phyloP scores from a whole-genome alignment of 2,329 filamentous ascomycete genomes.

The Grosmannia serpens region DNA sequence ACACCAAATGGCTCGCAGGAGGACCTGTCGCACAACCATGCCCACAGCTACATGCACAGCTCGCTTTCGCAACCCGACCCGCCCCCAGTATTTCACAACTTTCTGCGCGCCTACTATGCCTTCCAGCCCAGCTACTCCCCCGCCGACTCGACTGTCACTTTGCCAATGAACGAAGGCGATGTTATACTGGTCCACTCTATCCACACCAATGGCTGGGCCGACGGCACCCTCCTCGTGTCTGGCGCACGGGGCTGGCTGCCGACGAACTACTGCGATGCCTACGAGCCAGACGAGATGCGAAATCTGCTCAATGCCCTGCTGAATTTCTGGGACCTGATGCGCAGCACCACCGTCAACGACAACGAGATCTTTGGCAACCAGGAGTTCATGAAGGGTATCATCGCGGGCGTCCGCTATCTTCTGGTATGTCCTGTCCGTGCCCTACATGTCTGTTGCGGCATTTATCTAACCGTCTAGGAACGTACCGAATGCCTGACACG shows the following conservation, averaged over 20 bases:
- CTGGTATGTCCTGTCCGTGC: slow-evolving; percentile 47
- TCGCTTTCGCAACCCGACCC: slow-evolving; percentile 21
- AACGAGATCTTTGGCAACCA: slow-evolving; percentile 75
- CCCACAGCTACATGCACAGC: not conserved
- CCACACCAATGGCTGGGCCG: slow-evolving; percentile 97
- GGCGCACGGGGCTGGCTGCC: slow-evolving; percentile 90
- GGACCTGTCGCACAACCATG: slow-evolving; percentile 29
- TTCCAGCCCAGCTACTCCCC: slow-evolving; percentile 72
- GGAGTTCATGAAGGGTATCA: slow-evolving; percentile 88
- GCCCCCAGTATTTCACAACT: slow-evolving; percentile 76
- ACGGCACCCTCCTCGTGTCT: slow-evolving; percentile 78
- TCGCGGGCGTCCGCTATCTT: slow-evolving; percentile 83
- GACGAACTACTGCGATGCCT: slow-evolving; percentile 95
- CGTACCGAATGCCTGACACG: slow-evolving; percentile 77
- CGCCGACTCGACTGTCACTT: slow-evolving; percentile 75
- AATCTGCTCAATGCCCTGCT: slow-evolving; percentile 76
- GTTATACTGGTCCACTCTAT: slow-evolving; percentile 91
- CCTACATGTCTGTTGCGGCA: not conserved
- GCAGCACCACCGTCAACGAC: slow-evolving; percentile 65
- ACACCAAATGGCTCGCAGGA: slow-evolving; percentile 62
- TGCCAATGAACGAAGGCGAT: slow-evolving; percentile 82
- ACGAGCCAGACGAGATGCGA: slow-evolving; percentile 78
- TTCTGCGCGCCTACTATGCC: slow-evolving; percentile 84
- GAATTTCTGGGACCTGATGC: slow-evolving; percentile 84
- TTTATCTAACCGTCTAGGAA: slow-evolving; percentile 45